These are phyloP conservation scores for Tylopilus rubrobrunneus DNA, from an alignment of 768 basidiomycete genomes.

Conservation along the genomic window DNA sequence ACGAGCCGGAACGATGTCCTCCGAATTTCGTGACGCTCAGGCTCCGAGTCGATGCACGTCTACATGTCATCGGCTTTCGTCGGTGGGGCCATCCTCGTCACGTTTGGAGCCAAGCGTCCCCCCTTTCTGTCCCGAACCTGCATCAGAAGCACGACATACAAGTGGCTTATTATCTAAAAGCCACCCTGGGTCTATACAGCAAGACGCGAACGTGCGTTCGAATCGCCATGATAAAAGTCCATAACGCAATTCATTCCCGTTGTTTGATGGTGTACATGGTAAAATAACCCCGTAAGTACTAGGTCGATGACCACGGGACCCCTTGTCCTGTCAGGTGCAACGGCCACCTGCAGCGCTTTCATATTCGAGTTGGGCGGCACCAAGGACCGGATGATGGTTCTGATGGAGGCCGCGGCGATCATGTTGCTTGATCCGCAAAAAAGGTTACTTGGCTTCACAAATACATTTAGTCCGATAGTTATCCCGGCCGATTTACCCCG, in stretches of 20 bases:
- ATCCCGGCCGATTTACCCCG: no score
- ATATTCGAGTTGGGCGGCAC: neutral
- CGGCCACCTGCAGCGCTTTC: neutral
- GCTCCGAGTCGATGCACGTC: neutral
- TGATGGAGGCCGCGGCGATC: no score
- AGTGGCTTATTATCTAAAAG: neutral
- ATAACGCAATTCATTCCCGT: neutral
- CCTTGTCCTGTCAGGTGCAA: neutral
- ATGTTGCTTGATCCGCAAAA: no score
- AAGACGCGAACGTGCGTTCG: neutral
- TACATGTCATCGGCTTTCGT: neutral
- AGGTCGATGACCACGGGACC: neutral
- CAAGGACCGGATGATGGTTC: neutral
- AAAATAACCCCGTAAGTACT: neutral
- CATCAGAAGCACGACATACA: neutral
- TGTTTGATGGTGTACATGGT: no score
- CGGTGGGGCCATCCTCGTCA: neutral
- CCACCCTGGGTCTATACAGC: neutral
- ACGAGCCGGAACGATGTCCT: neutral
- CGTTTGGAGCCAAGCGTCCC: neutral
- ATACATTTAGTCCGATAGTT: no score
- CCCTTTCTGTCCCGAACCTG: neutral
- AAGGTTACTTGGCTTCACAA: no score
- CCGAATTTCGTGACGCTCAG: neutral
- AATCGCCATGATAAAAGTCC: neutral